Conservation (phyloP, 257 asterid species). For the Lycium barbarum region DNA sequence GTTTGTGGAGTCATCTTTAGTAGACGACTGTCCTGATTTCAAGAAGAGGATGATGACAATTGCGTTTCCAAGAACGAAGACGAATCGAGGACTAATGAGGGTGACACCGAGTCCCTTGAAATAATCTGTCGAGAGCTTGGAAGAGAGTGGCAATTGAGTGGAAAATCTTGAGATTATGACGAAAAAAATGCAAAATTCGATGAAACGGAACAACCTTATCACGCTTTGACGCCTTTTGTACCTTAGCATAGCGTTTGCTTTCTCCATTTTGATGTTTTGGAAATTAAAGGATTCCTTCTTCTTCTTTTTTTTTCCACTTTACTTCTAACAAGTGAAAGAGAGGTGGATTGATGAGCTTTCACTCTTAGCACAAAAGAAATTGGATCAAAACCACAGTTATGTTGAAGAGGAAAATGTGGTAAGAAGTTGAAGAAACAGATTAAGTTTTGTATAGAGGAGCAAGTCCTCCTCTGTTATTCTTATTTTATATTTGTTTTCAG, state of each 20-base stretch:
- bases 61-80: constrained; percentile 71
- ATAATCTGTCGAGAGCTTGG: constrained; percentile 46
- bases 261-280: constrained; percentile 48
- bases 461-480: background rate
- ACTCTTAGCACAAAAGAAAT: background rate
- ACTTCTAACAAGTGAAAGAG: background rate
- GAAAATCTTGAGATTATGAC: constrained; percentile 47
- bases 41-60: constrained; percentile 64
- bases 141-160: constrained; percentile 42
- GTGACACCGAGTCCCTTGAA: constrained; percentile 52
- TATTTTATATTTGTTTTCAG: constrained; percentile 14
- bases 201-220: constrained; percentile 43
- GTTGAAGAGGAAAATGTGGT: background rate
- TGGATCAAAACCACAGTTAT: background rate
- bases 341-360: background rate
- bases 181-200: constrained; percentile 46
- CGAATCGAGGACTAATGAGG: constrained; percentile 60
- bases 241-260: constrained; percentile 43
- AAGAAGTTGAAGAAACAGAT: background rate
- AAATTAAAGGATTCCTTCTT: constrained; percentile 44
- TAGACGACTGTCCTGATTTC: constrained; percentile 52
- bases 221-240: constrained; percentile 37
- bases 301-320: background rate
- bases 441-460: background rate
- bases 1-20: constrained; percentile 30